phyloP scores from a whole-genome alignment of 495 filamentous ascomycete genomes.

The Hypoxylon crocopeplum region DNA sequence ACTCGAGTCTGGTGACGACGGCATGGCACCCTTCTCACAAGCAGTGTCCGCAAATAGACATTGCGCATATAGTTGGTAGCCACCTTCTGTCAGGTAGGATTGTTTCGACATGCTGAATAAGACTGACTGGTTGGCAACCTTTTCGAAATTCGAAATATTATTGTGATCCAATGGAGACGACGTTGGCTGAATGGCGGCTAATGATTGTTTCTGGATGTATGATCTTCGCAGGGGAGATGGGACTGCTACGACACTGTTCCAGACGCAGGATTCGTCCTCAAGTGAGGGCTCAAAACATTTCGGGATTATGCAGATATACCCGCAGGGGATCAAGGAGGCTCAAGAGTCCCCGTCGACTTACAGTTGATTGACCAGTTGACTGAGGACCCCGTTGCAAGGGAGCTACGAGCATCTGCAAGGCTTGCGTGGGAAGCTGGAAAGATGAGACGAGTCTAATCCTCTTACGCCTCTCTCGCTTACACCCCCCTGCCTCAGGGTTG shows the following conservation, averaged over 20 bases:
- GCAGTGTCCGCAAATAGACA: slow-evolving; percentile 3
- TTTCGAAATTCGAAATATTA: slow-evolving; percentile 21
- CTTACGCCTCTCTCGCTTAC: slow-evolving; percentile 29
- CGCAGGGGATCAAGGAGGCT: slow-evolving; percentile 35
- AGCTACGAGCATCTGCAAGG: slow-evolving; percentile 14
- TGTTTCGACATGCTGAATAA: slow-evolving; percentile 12
- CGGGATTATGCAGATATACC: slow-evolving; percentile 34
- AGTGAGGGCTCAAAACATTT: slow-evolving; percentile 34
- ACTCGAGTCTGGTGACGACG: slow-evolving; percentile 25
- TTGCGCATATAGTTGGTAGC: slow-evolving; percentile 21
- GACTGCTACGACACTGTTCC: slow-evolving; percentile 34
- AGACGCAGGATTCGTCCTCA: slow-evolving; percentile 35
- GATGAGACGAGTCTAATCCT: slow-evolving; percentile 35
- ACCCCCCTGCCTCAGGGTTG: slow-evolving; percentile 23
- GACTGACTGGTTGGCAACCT: slow-evolving; percentile 15
- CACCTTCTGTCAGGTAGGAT: slow-evolving; percentile 12
- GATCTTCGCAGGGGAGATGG: slow-evolving; percentile 33
- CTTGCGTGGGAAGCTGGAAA: slow-evolving; percentile 22
- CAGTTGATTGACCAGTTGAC: slow-evolving; percentile 14
- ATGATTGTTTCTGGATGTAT: slow-evolving; percentile 34
- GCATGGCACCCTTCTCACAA: not conserved
- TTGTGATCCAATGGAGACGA: slow-evolving; percentile 21
- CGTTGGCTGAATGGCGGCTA: slow-evolving; percentile 26
- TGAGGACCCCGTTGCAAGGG: not conserved
- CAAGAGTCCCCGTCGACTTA: slow-evolving; percentile 11